phyloP scores from a whole-genome alignment of 225 moss, liverwort and hornwort genomes.

The Bryum argenteum region DNA sequence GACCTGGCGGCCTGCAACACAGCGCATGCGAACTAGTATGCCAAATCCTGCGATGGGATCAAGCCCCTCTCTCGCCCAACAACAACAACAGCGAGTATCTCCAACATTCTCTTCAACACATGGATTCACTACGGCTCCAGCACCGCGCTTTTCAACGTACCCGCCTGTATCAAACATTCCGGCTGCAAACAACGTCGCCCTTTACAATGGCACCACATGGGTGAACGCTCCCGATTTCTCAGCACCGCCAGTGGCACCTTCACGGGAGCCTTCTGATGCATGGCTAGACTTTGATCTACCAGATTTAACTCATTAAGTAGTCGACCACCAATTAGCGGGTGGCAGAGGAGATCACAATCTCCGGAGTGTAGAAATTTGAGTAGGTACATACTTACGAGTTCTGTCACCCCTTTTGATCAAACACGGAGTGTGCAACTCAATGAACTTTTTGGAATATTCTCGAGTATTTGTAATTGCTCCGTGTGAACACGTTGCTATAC shows the following conservation, averaged over 20 bases:
- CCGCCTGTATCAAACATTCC: constrained; percentile 1
- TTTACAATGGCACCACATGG: constrained; percentile 52
- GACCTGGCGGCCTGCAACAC: constrained; percentile 49
- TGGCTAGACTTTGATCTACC: constrained; percentile 32
- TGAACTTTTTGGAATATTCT: constrained; percentile 1
- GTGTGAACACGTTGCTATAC: neutral
- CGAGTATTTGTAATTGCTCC: neutral
- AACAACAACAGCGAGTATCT: constrained; percentile 22
- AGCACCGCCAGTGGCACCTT: constrained; percentile 15
- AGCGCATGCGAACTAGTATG: constrained; percentile 50
- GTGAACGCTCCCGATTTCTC: constrained; percentile 43
- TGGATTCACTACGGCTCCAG: constrained; percentile 22
- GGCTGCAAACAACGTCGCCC: constrained; percentile 26
- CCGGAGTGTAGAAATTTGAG: neutral
- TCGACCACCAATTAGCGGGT: neutral
- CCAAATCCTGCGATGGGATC: constrained; percentile 22
- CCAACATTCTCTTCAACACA: constrained; percentile 4
- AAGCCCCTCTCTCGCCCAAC: constrained; percentile 16
- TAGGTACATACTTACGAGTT: neutral
- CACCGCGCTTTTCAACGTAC: constrained; percentile 22
- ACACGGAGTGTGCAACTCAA: neutral
- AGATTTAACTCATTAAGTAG: constrained; percentile 16
- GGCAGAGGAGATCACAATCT: neutral
- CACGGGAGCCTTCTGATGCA: constrained; percentile 25
- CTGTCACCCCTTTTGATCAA: neutral